A percentile compares a stretch with the other conserved stretches of the same genome.
Evolutionary conservation across 2,329 filamentous ascomycete species (phyloP).

Genomic region (Xylariaceae sp.): DNA sequence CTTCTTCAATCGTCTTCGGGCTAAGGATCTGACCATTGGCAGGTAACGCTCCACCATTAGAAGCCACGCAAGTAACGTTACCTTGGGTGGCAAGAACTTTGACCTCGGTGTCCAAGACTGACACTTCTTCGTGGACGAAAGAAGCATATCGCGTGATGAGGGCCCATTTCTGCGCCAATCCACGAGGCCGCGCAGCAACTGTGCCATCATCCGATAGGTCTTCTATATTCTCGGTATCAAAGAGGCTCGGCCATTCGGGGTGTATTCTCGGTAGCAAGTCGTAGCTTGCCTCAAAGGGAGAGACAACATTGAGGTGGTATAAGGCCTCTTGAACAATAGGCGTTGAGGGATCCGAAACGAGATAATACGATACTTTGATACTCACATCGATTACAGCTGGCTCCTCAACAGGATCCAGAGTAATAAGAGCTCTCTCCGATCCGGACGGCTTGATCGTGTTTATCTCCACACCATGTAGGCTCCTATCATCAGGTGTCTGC

Average conservation of each 20-base stretch:
- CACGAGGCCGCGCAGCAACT: slow-evolving; percentile 37
- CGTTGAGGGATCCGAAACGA: slow-evolving; percentile 74
- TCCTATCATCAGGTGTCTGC: slow-evolving; percentile 38
- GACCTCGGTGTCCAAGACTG: slow-evolving; percentile 58
- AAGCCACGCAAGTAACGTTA: slow-evolving; percentile 53
- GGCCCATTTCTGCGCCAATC: slow-evolving; percentile 76
- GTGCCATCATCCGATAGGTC: slow-evolving; percentile 33
- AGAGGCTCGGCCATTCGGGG: slow-evolving; percentile 82
- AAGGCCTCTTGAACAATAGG: slow-evolving; percentile 69
- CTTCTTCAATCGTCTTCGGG: slow-evolving; percentile 65
- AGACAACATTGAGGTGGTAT: slow-evolving; percentile 66
- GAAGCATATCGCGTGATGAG: slow-evolving; percentile 69
- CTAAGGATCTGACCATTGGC: slow-evolving; percentile 46
- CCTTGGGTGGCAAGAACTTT: slow-evolving; percentile 56
- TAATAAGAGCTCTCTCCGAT: slow-evolving; percentile 41
- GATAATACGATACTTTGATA: slow-evolving; percentile 69
- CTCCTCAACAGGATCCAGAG: slow-evolving; percentile 45
- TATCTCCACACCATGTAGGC: slow-evolving; percentile 39
- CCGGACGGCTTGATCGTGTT: slow-evolving; percentile 45
- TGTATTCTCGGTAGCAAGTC: slow-evolving; percentile 78
- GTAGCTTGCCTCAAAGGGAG: slow-evolving; percentile 88
- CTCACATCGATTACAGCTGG: slow-evolving; percentile 61
- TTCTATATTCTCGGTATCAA: slow-evolving; percentile 53
- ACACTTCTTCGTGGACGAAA: slow-evolving; percentile 67
- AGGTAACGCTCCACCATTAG: slow-evolving; percentile 37